Conservation (phyloP, 495 filamentous ascomycete species). For the Talaromyces thailandensis region DNA sequence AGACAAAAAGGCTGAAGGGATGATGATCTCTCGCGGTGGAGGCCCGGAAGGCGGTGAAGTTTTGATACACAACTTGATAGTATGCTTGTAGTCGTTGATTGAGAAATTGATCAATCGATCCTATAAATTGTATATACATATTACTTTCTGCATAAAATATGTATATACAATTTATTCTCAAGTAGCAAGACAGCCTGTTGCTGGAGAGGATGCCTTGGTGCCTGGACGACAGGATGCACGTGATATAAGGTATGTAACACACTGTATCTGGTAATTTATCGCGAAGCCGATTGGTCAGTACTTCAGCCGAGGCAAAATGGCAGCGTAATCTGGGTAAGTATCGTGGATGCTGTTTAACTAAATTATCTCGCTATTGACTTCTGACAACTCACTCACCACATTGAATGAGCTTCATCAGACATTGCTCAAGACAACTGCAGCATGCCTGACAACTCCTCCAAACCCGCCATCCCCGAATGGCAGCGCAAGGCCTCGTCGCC, state of each 20-base stretch:
- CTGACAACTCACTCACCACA: not conserved
- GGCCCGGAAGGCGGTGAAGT: not conserved
- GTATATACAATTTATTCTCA: not conserved
- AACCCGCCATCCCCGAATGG: constrained; percentile 39
- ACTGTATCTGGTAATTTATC: not conserved
- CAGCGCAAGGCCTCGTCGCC: constrained; percentile 24
- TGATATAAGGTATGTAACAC: not conserved
- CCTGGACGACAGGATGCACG: not conserved
- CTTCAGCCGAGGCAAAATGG: not conserved
- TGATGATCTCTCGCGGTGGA: not conserved
- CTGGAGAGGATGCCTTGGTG: not conserved
- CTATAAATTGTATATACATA: no score
- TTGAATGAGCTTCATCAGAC: not conserved
- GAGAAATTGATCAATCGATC: not conserved
- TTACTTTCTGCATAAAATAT: not conserved
- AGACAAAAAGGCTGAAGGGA: not conserved
- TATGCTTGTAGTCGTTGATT: not conserved
- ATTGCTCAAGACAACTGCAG: not conserved
- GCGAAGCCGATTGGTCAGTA: not conserved
- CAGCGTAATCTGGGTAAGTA: not conserved
- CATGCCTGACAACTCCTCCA: constrained; percentile 30
- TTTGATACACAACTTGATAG: not conserved
- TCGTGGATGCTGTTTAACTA: not conserved
- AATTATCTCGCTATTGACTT: not conserved
- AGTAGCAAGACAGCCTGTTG: not conserved